phyloP scores from a whole-genome alignment of 805 yeast genomes.

The Pachysolen tannophilus region DNA sequence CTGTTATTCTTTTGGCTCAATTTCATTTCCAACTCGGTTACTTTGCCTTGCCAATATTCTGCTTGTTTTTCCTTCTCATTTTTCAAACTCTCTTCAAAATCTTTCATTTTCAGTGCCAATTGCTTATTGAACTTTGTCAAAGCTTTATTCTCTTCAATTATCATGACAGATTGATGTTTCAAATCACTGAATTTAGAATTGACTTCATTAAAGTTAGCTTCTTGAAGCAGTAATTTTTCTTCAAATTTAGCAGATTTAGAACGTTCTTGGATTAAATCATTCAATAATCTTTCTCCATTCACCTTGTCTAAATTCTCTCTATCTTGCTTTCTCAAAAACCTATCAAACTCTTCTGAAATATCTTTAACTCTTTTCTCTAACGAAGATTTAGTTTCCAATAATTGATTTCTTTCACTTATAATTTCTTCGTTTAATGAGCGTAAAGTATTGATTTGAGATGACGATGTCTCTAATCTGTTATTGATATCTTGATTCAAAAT shows the following conservation, averaged over 20 bases:
- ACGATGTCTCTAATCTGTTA: constrained; percentile 34
- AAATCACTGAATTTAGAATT: constrained; percentile 23
- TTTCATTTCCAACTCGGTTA: constrained; percentile 42
- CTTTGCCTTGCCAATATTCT: constrained; percentile 51
- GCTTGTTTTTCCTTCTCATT: constrained; percentile 43
- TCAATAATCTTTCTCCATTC: constrained; percentile 9
- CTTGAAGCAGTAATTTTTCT: constrained; percentile 18
- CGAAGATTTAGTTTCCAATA: constrained; percentile 40
- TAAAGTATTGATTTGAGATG: constrained; percentile 47
- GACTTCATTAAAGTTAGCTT: constrained; percentile 17
- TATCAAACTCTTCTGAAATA: constrained; percentile 30
- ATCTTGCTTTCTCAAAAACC: constrained; percentile 23
- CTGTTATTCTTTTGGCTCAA: constrained; percentile 38
- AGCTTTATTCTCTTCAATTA: constrained; percentile 61
- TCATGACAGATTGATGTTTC: constrained; percentile 46
- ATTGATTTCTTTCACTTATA: constrained; percentile 51
- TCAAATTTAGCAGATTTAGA: constrained; percentile 25
- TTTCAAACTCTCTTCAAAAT: constrained; percentile 39
- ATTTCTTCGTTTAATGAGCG: constrained; percentile 55
- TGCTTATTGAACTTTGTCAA: constrained; percentile 47
- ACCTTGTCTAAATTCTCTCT: constrained; percentile 23
- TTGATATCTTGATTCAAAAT: constrained; percentile 33
- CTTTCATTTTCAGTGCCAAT: constrained; percentile 35
- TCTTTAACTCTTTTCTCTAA: constrained; percentile 37
- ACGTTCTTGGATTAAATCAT: constrained; percentile 25